Conservation (phyloP, 164 flowering plant species). For the Berberis thunbergii region DNA sequence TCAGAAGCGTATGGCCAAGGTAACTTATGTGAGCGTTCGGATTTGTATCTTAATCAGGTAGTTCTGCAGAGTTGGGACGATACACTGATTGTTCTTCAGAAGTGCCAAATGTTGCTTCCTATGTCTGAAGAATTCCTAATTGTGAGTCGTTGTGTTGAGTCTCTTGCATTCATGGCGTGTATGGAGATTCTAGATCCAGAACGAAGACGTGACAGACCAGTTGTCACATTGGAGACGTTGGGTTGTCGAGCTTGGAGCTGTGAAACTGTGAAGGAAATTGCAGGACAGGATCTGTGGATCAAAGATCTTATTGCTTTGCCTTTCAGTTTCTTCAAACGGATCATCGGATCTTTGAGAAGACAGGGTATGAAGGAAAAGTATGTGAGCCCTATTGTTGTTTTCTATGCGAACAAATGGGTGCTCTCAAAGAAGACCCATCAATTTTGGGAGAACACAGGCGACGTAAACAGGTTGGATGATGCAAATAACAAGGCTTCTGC, state of each 20-base stretch:
- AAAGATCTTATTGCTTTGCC: conserved; percentile 78
- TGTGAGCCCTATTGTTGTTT: conserved; percentile 67
- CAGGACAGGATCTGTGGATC: conserved; percentile 64
- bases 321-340: conserved; percentile 62
- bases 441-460: conserved; percentile 39
- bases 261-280: conserved; percentile 38
- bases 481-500: conserved; percentile 17
- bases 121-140: conserved; percentile 75
- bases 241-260: conserved; percentile 48
- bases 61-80: conserved; percentile 88
- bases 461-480: conserved; percentile 10
- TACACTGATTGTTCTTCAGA: conserved; percentile 75
- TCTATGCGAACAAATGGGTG: conserved; percentile 81
- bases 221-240: conserved; percentile 44
- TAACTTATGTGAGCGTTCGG: conserved; percentile 66
- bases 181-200: conserved; percentile 98
- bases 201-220: conserved; percentile 54
- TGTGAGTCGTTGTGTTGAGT: conserved; percentile 86
- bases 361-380: conserved; percentile 95
- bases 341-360: conserved; percentile 69
- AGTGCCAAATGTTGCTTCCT: conserved; percentile 62
- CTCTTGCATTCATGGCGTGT: conserved; percentile 93
- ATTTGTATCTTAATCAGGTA: conserved; percentile 79
- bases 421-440: conserved; percentile 47
- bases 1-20: conserved; percentile 50